These are phyloP conservation scores for Xylaria arbuscula DNA, from an alignment of 2,329 filamentous ascomycete species.

Conservation along the genomic window DNA sequence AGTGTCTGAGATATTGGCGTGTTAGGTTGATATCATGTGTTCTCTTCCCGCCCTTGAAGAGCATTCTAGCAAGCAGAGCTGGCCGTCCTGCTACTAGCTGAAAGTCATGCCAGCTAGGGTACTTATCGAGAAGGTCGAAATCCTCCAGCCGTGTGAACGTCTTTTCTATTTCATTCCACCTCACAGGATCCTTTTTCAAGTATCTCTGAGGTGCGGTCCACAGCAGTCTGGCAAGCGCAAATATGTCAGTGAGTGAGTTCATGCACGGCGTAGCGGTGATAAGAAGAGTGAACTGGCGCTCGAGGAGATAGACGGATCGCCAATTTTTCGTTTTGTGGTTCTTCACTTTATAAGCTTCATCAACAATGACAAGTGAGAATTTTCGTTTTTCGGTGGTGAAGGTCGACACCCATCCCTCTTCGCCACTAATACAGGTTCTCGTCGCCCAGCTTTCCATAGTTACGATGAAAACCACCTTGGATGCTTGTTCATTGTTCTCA, in stretches of 20 bases:
- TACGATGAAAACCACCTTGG: constrained; percentile 42
- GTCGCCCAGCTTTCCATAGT: constrained; percentile 45
- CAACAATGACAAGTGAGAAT: constrained; percentile 48
- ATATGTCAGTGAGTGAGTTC: constrained; percentile 44
- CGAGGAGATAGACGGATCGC: constrained; percentile 43
- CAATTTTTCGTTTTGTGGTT: constrained; percentile 41
- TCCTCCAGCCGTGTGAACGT: constrained; percentile 10
- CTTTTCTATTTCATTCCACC: constrained; percentile 19
- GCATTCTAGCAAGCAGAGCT: constrained; percentile 38
- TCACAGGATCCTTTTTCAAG: constrained; percentile 17
- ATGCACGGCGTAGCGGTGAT: constrained; percentile 48
- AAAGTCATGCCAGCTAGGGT: constrained; percentile 28
- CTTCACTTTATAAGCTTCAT: constrained; percentile 48
- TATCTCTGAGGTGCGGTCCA: constrained; percentile 41
- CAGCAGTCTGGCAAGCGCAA: constrained; percentile 42
- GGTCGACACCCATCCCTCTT: constrained; percentile 35
- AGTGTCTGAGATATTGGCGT: constrained; percentile 42
- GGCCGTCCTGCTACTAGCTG: constrained; percentile 42
- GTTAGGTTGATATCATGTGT: constrained; percentile 39
- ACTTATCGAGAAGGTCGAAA: constrained; percentile 32
- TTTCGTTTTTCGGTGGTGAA: constrained; percentile 37
- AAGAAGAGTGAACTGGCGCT: constrained; percentile 46
- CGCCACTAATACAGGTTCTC: constrained; percentile 34
- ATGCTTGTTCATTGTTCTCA: constrained; percentile 31
- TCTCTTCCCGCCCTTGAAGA: constrained; percentile 23